A percentile compares a stretch with the other conserved stretches of the same genome.
Evolutionary conservation across 73 alveolate species (phyloP).

Genomic region (Paramecium biaurelia): DNA sequence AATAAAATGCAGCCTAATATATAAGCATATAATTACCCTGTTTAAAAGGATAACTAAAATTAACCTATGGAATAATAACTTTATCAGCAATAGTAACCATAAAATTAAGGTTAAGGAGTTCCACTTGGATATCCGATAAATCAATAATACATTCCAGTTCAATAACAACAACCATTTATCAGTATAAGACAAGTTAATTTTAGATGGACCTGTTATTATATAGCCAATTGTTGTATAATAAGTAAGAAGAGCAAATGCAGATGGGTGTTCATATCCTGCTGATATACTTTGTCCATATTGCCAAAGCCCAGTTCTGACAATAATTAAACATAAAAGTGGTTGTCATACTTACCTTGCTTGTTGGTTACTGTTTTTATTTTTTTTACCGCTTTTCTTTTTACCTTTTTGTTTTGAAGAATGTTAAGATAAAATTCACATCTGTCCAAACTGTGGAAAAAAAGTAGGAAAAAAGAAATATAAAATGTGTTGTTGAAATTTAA

Average conservation of each 20-base stretch:
- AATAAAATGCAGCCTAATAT: neutral
- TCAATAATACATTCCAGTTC: neutral
- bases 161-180: neutral
- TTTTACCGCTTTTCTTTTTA: neutral
- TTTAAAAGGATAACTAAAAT: neutral
- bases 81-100: neutral
- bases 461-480: slow-evolving; percentile 32
- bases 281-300: neutral
- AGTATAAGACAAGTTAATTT: neutral
- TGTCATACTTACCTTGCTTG: neutral
- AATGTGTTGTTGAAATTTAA: neutral
- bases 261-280: slow-evolving; percentile 9
- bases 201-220: neutral
- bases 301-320: neutral
- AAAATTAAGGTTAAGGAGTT: neutral
- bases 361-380: neutral
- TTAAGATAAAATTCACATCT: neutral
- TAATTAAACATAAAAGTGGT: neutral
- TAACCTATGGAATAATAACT: neutral
- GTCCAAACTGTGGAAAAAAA: slow-evolving; percentile 19
- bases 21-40: neutral
- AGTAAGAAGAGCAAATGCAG: slow-evolving; percentile 19
- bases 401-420: slow-evolving; percentile 45
- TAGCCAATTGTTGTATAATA: neutral
- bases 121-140: neutral